Evolutionary conservation across 441 rosid species (phyloP), one percentile per base, ranked within the genome.

Genomic region (Erodium moschatum): DNA sequence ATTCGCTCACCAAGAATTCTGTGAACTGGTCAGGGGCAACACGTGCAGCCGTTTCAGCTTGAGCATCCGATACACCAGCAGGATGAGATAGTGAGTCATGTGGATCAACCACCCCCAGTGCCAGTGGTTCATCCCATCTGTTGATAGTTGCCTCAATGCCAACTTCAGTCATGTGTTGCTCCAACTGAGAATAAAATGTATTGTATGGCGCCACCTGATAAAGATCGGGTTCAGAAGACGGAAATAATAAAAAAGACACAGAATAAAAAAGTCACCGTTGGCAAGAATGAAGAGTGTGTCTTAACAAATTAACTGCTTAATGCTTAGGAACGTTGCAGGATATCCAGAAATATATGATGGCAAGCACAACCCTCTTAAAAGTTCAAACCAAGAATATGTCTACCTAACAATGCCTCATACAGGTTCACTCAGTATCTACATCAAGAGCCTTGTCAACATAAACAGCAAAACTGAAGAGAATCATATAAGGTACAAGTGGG

Each of bases 61-160:
- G 97, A 75, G 83, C 86, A 82, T 91, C 99, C 68, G 97, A 89
- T n/a, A 85, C 96, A 60, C 99, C 99, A 0, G 99, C 97, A 58
- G 97, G 96, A 85, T 94, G 99, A 70, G 97, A 87, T 64, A 89
- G 73, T 15, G 99, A 91, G 74, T 94, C 99, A 19, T 94, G 99
- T 8, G 97, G 97, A 82, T 94, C 99, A 75, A 94, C 84, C 68
- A 85, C 82, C 74, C 97, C 99, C 76, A 91, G 79, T 67, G 91
- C 79, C 82, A 91, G 79, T 63, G 94, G 89, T 80, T 88, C 92
- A 81, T 91, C 86, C 99, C 99, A 94, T 79, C 78, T 84, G 84
- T 94, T 94, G 72, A 85, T 82, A 40, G 80, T 84, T 81, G 88
- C 81, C 70, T 83, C 85, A 80, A 94, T 74, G 75, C 96, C 99